Percentiles rank a stretch among this genome's conserved stretches.
Evolutionary conservation across 805 yeast genomes (phyloP).

Genomic region (Lipomyces anomalus): DNA sequence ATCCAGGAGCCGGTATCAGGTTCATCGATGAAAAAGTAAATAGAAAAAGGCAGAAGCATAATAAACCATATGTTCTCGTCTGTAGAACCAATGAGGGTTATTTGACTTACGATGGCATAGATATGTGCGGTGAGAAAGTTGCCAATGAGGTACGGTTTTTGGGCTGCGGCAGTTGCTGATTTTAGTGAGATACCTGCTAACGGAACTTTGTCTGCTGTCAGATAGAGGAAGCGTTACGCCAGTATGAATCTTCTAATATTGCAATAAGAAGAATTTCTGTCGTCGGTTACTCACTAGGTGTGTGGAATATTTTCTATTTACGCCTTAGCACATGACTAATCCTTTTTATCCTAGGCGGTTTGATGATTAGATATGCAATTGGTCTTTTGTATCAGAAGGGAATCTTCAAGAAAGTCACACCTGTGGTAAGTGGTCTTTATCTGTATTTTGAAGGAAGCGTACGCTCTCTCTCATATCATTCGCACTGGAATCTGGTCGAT

Average conservation of each 20-base stretch:
- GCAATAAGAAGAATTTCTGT: conserved; percentile 63
- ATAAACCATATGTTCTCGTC: conserved; percentile 34
- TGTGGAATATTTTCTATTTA: conserved; percentile 35
- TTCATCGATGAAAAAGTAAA: background rate
- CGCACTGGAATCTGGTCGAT: too few relatives aligned
- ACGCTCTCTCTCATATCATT: background rate
- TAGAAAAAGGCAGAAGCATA: conserved; percentile 13
- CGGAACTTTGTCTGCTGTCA: conserved; percentile 8
- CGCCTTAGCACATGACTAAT: background rate
- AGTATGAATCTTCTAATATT: conserved; percentile 23
- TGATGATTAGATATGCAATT: conserved; percentile 71
- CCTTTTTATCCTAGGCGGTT: too few relatives aligned
- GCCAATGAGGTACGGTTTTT: conserved; percentile 60
- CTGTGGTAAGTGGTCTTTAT: conserved; percentile 35
- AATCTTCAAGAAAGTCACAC: conserved; percentile 49
- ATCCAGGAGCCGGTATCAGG: too few relatives aligned
- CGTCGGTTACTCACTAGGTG: conserved; percentile 82
- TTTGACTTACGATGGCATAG: conserved; percentile 81
- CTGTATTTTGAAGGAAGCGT: conserved; percentile 20
- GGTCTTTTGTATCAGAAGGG: conserved; percentile 58
- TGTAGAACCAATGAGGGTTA: conserved; percentile 63
- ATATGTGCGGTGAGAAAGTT: conserved; percentile 72
- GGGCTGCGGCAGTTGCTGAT: background rate
- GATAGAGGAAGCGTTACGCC: conserved; percentile 23
- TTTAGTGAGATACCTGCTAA: background rate